Percentiles rank a stretch among this genome's conserved stretches.
These are phyloP conservation scores for Aspergillus avenaceus DNA, from an alignment of 495 filamentous ascomycete genomes.

Conservation along the genomic window DNA sequence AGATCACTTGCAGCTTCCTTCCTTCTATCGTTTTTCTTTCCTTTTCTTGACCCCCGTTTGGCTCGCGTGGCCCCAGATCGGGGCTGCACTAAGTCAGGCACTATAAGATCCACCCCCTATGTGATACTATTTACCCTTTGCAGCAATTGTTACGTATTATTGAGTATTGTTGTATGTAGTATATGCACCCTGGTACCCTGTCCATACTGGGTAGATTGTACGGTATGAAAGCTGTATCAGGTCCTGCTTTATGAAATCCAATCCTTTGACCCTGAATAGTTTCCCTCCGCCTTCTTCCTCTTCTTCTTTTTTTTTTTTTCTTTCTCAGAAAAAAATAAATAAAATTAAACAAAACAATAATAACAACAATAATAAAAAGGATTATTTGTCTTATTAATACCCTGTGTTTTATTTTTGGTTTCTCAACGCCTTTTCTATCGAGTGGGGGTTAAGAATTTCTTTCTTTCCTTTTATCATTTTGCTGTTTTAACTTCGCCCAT, in stretches of 20 bases:
- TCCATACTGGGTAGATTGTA: neutral
- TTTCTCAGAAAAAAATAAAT: no score
- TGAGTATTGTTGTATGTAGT: neutral
- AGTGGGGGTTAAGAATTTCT: no score
- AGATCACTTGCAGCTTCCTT: slow-evolving; percentile 21
- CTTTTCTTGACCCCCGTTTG: slow-evolving; percentile 13
- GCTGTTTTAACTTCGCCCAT: neutral
- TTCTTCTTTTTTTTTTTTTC: neutral
- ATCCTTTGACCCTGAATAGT: slow-evolving; percentile 7
- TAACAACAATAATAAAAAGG: no score
- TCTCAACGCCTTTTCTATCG: no score
- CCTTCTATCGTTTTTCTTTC: slow-evolving; percentile 16
- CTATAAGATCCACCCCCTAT: slow-evolving; percentile 16
- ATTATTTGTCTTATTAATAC: no score
- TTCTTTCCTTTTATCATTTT: neutral
- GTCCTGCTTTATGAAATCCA: slow-evolving; percentile 7
- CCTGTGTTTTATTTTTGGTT: no score
- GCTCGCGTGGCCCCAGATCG: slow-evolving; percentile 23
- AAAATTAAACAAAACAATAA: no score
- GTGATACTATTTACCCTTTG: slow-evolving; percentile 10
- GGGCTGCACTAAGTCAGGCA: slow-evolving; percentile 18
- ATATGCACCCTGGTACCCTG: neutral
- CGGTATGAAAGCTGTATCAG: neutral
- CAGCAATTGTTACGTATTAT: neutral
- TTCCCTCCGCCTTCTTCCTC: slow-evolving; percentile 8